phyloP scores from a whole-genome alignment of 1,284 basidiomycete species.

The Pisolithus thermaeus region DNA sequence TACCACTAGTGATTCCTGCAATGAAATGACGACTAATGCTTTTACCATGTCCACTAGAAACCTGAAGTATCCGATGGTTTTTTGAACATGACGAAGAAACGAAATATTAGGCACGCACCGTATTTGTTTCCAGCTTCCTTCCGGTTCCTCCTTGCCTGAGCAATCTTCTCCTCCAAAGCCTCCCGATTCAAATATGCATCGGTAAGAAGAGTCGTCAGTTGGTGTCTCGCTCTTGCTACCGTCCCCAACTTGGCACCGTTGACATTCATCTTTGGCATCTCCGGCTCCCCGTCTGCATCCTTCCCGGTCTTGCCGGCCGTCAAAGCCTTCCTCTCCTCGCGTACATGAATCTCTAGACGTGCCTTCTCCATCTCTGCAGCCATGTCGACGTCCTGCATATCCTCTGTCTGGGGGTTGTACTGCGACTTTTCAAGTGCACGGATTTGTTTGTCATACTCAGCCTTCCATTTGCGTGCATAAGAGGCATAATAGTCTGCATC shows the following conservation, averaged over 20 bases:
- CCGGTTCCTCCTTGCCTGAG: slow-evolving; percentile 70
- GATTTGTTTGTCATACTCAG: slow-evolving; percentile 63
- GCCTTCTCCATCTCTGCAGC: slow-evolving; percentile 68
- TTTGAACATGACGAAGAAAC: slow-evolving; percentile 3
- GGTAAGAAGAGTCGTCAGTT: slow-evolving; percentile 67
- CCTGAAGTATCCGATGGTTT: slow-evolving; percentile 33
- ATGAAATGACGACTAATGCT: no score
- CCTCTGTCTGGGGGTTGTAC: slow-evolving; percentile 14
- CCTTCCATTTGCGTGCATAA: slow-evolving; percentile 67
- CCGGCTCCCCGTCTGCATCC: slow-evolving; percentile 45
- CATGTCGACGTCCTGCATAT: slow-evolving; percentile 56
- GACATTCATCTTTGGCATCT: slow-evolving; percentile 69
- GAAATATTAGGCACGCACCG: slow-evolving; percentile 37
- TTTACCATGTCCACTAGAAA: slow-evolving; percentile 19
- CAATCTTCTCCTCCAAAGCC: slow-evolving; percentile 71
- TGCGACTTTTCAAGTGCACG: slow-evolving; percentile 58
- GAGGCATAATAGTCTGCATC: slow-evolving; percentile 71
- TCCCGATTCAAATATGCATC: slow-evolving; percentile 78
- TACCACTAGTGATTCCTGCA: neutral
- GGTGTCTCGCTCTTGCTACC: slow-evolving; percentile 66
- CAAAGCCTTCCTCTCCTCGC: slow-evolving; percentile 67
- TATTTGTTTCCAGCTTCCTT: slow-evolving; percentile 87
- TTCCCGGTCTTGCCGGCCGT: slow-evolving; percentile 33
- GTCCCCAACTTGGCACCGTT: slow-evolving; percentile 68
- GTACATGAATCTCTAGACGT: slow-evolving; percentile 60